Base-by-base conservation (phyloP, 202 grass and related monocot species). In the Alloteropsis angusta region DNA sequence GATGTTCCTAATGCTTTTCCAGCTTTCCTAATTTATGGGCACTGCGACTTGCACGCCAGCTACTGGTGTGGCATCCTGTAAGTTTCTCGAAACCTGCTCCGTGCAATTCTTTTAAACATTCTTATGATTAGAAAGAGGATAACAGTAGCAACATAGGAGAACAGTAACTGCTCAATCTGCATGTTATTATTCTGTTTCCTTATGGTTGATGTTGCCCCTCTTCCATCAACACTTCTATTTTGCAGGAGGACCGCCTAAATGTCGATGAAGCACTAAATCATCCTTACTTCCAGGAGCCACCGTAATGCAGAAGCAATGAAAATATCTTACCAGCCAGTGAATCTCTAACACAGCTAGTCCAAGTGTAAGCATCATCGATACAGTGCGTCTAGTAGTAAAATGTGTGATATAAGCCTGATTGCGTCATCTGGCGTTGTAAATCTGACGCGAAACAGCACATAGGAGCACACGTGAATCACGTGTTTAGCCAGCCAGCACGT, bases 41-140 rank as follows among this genome's bases (percentile, higher is more conserved):
- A 26, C 43, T 98, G 73, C 85, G 89, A 86, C 87, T 98, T 16
- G 89, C 85, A 41, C 95, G 95, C 10, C 92, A 95, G 78, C 63
- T 98, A 54, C 87, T 95, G 74, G 81, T 94, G 53, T 98, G 95
- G 95, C 89, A 94, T 89, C 91, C 90, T 61, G 95, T 98, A 89
- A 98, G 92, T 74, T 41, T 69, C 75, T 80, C 76, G 37, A 84
- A 80, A n/a, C 35, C 73, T 25, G 19, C 19, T 16, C 9, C 26
- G 9, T 72, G 37, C 1, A 56, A 71, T n/a, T 48, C 14, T 28
- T 69, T n/a, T 25, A 52, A 36, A 23, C 7, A 57, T 13, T 36
- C 63, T 28, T 16, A 30, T 3, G 43, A 37, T 76, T 50, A 42
- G 22, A 15, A 66, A 37, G 23, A 47, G 5, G 47, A 36, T 39